A percentile compares a stretch with the other conserved stretches of the same genome.
These are phyloP conservation scores for Arabidopsis hybrid DNA, from an alignment of 441 rosid genomes.

Conservation along the genomic window DNA sequence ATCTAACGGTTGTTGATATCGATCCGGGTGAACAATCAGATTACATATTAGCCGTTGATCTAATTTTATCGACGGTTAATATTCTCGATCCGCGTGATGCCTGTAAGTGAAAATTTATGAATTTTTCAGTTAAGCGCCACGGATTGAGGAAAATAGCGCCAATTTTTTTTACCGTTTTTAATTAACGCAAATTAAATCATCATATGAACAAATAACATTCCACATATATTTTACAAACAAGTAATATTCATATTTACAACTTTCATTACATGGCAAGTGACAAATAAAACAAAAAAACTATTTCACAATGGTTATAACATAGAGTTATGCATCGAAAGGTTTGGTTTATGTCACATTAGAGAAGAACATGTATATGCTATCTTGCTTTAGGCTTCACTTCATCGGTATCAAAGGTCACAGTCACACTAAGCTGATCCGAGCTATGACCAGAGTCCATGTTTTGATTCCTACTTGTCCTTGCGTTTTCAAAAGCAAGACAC, in stretches of 20 bases:
- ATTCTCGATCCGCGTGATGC: conserved; percentile 17
- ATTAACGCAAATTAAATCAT: neutral
- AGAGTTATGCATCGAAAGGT: neutral
- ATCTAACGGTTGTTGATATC: conserved; percentile 30
- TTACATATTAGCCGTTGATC: neutral
- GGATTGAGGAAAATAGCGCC: conserved; percentile 1
- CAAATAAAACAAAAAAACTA: neutral
- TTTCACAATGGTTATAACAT: neutral
- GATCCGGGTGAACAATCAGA: neutral
- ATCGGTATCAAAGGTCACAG: conserved; percentile 30
- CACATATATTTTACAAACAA: conserved; percentile 1
- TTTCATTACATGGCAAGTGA: neutral
- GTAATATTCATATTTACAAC: neutral
- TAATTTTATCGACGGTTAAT: neutral
- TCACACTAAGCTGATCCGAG: conserved; percentile 20
- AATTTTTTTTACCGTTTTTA: neutral
- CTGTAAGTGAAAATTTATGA: neutral
- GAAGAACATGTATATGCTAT: conserved; percentile 7
- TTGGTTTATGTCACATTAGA: neutral
- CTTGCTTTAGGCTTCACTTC: conserved; percentile 25
- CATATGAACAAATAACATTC: neutral
- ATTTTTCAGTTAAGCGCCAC: conserved; percentile 1
- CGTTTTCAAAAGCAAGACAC: conserved; percentile 38
- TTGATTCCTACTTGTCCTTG: conserved; percentile 6
- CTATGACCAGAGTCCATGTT: conserved; percentile 11